Evolutionary conservation across 1,139 yeast species (phyloP), one percentile per base, ranked within the genome.

Genomic region (Lodderomyces jiufengensis): DNA sequence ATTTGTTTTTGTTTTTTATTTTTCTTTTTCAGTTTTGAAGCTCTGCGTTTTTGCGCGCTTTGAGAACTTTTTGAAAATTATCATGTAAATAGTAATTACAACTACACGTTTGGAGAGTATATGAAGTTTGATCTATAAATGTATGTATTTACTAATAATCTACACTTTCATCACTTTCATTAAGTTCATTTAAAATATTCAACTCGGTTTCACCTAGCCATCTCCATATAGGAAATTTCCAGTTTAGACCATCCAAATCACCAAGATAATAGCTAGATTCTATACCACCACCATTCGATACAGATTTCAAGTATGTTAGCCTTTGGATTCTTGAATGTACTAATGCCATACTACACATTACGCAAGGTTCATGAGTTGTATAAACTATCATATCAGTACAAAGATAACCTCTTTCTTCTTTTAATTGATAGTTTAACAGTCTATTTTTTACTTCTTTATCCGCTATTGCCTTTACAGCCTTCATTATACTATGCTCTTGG

Each of bases 331-430:
- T 69, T 1, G 97, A 90, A 56, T 94, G 98, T 9, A 90, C 82
- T 25, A 94, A 66, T 0, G 97, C 98, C 99, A 94, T 94, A 7
- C 85, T 65, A 52, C 99, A 94, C 97, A 92, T 94, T 0, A 86
- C 76, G 54, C 98, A 94, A 1, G 98, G 99, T 55, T 94, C 98
- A 54, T 88, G 95, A 0, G 95, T 84, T 1, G 94, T 84, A 52
- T 85, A 88, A 0, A 92, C 88, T 42, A 84, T 80, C 45, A 80
- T 72, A 39, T 79, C 76, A 31, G 82, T 75, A 51, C 97, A 90
- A 8, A 94, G 69, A 52, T 94, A 94, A 13, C 62, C 62, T 40
- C 45, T 42, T 7, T 40, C 45, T 7, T 34, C 44, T 21, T 43
- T 35, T 18, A 27, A 27, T 9, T 26, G 7, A 43, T 36, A 30